These are phyloP conservation scores for Tolypocladium pustulatum DNA, from an alignment of 2,329 filamentous ascomycete species.

Conservation along the genomic window DNA sequence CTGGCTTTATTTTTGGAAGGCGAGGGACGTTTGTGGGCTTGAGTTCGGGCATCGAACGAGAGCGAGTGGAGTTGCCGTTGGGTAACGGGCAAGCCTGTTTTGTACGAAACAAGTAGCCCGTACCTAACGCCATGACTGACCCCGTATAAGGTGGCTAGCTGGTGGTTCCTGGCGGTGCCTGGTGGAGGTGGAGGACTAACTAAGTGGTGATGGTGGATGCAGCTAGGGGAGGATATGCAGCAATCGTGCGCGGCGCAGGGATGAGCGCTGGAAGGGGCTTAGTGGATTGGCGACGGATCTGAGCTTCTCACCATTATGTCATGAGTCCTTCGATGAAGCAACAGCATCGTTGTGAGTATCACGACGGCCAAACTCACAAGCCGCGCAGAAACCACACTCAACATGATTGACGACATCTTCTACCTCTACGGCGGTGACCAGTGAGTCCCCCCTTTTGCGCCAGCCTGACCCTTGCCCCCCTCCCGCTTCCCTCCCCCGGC, in stretches of 20 bases:
- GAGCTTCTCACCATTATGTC: not conserved
- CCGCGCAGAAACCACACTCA: not conserved
- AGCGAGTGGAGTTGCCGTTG: not conserved
- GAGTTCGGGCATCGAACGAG: not conserved
- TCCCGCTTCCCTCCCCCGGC: not conserved
- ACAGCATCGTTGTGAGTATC: not conserved
- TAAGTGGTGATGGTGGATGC: not conserved
- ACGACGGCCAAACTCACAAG: not conserved
- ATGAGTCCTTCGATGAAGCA: not conserved
- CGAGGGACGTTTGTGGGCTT: not conserved
- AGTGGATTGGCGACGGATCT: not conserved
- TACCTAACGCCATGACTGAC: too few relatives aligned
- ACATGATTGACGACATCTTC: constrained; percentile 11
- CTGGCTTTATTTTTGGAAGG: not conserved
- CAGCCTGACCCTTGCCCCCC: too few relatives aligned
- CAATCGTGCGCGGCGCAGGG: not conserved
- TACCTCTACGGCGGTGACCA: constrained; percentile 30
- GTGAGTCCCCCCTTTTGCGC: constrained; percentile 16
- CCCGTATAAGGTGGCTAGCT: too few relatives aligned
- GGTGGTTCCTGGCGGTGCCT: too few relatives aligned
- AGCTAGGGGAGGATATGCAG: not conserved
- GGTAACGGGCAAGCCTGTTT: not conserved
- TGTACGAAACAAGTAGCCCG: not conserved
- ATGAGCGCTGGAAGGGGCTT: not conserved
- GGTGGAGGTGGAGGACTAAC: not conserved